These are phyloP conservation scores for Hibiscus trionum DNA, from an alignment of 345 rosid genomes.

Conservation along the genomic window DNA sequence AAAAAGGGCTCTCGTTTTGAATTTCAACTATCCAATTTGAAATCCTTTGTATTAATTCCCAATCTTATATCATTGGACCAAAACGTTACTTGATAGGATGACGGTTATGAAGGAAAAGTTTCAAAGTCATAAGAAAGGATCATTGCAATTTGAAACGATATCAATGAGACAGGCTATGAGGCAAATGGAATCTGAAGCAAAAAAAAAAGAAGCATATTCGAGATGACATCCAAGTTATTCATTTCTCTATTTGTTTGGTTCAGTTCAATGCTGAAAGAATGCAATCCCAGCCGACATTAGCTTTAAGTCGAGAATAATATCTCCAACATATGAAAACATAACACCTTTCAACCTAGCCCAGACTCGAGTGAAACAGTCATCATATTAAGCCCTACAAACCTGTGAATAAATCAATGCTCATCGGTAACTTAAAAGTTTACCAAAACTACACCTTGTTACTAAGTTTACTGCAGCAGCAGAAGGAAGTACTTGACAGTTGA, in stretches of 20 bases:
- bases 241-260: neutral
- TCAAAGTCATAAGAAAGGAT: neutral
- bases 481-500: neutral
- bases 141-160: neutral
- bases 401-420: neutral
- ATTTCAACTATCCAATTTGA: neutral
- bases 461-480: neutral
- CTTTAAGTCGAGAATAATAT: neutral
- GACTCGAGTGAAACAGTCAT: neutral
- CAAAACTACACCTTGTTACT: neutral
- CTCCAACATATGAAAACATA: neutral
- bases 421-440: neutral
- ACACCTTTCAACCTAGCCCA: neutral
- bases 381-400: neutral
- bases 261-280: neutral
- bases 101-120: neutral
- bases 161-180: neutral
- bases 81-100: neutral
- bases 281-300: neutral
- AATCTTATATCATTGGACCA: neutral
- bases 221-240: neutral
- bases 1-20: neutral
- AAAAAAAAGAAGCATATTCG: neutral
- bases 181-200: neutral
- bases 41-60: neutral